Evolutionary conservation across 1,284 basidiomycete genomes (phyloP), one percentile per base, ranked within the genome.

Genomic region (Pisolithus thermaeus): DNA sequence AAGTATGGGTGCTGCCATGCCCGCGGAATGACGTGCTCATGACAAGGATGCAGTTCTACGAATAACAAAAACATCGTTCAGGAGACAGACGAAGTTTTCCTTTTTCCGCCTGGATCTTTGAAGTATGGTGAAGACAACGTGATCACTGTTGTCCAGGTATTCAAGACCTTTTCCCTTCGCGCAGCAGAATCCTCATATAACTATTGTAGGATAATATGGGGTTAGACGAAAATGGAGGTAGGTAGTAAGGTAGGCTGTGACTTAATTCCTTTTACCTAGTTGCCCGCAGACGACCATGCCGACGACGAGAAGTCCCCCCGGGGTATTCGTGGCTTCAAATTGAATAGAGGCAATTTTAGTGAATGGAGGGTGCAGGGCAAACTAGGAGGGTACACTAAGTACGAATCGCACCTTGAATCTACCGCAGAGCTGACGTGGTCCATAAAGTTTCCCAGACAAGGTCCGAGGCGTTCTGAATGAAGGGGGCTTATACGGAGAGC

Each of bases 291-390:
- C 63, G 67, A 51, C 18, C 52, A 51, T 28, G 50, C 61, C 39
- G 66, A 71, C 38, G 53, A 63, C 46, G 63, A 72, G 50, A 90
- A 87, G 67, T 81, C 84, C 6, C 84, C 88, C 35, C 83, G 90
- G 20, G 90, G 89, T 1, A 76, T 92, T 47, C 78, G 84, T n/a
- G 88, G 87, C 18, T 90, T 85, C 72, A 61, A 75, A 56, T 74
- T 91, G 11, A 74, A 80, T 51, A 65, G 66, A 7, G 84, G 84
- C 16, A 71, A 70, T 18, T 87, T 89, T 61, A 72, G 73, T 2
- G 70, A 73, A 7, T 92, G 90, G 90, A 88, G 79, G 57, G 86
- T 92, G 0, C 87, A 90, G 68, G 90, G 90, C 38, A 92, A 91
- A 63, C 59, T 84, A 5, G 86, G 86, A 18, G 89, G 90, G 12